Conservation (phyloP, 225 moss, liverwort and hornwort species). For the Pseudisothecium myosuroides region DNA sequence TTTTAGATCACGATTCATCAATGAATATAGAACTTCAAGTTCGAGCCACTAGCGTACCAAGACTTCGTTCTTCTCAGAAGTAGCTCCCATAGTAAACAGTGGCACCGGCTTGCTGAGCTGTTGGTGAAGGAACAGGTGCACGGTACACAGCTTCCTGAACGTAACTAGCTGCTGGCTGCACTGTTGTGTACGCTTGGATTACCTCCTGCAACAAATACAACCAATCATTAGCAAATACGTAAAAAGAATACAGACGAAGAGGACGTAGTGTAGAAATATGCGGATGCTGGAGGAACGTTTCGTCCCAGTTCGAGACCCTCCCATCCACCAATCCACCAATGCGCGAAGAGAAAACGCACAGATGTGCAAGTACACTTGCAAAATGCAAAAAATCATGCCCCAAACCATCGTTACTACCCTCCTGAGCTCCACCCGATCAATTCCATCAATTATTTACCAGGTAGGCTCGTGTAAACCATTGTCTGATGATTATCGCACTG, state of each 20-base stretch:
- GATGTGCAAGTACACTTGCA: conserved; percentile 32
- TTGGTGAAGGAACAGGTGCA: conserved; percentile 47
- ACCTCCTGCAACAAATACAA: conserved; percentile 16
- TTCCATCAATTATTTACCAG: conserved; percentile 36
- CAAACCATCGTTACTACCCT: conserved; percentile 35
- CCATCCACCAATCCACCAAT: neutral
- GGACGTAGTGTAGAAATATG: neutral
- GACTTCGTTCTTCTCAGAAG: conserved; percentile 10
- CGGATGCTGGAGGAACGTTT: neutral
- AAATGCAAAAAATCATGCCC: conserved; percentile 24
- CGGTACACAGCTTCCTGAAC: conserved; percentile 59
- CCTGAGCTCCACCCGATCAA: conserved; percentile 61
- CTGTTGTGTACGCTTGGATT: conserved; percentile 63
- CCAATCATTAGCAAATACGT: neutral
- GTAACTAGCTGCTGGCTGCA: conserved; percentile 41
- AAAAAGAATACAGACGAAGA: neutral
- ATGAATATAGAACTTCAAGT: neutral
- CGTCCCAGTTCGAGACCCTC: neutral
- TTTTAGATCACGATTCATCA: neutral
- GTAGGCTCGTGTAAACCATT: conserved; percentile 5
- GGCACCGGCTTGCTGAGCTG: conserved; percentile 36
- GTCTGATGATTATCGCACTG: neutral
- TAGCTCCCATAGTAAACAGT: conserved; percentile 62
- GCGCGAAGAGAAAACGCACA: neutral
- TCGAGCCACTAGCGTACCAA: neutral